Base-by-base conservation (phyloP, 345 rosid species). In the Citropsis articulata region DNA sequence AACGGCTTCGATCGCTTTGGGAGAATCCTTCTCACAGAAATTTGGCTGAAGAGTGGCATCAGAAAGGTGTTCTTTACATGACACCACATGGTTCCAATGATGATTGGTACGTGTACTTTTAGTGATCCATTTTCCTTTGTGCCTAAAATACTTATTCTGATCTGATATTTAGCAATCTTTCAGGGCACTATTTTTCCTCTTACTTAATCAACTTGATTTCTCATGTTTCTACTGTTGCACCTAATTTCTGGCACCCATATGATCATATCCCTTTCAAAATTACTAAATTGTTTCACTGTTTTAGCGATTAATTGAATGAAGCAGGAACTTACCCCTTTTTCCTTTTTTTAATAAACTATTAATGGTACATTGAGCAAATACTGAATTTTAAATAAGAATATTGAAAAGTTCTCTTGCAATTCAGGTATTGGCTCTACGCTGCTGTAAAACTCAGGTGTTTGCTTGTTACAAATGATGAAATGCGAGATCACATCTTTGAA, bases 401-500 rank as follows among this genome's bases (percentile, higher is more conserved):
- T 62, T 72, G 45, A 35, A 38, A 25, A 14, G 9, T 60, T 71
- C 27, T 35, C 24, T 21, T n/a, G 13, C 16, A 45, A 38, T 81
- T 67, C 73, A 94, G 95, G 97, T 95, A 91, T 79, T 95, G 98
- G 96, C 93, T 93, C 0, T 95, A 91, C 71, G 97, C 99, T 78
- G 87, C 94, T 78, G 94, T 90, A 33, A 92, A 88, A 75, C 89
- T 93, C 62, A 87, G 89, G 81, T 95, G 98, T 81, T 83, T 91
- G 80, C 91, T 93, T 53, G 90, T 93, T 79, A 93, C 97, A 4
- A 93, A 95, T 82, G 99, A 95, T 83, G 94, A 95, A 81, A 93
- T 95, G 98, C 91, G 95, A 77, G 98, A 93, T 88, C 98, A 95
- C 88, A 91, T 91, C 67, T 95, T 95, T 78, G 98, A 91, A 81